A percentile compares a stretch with the other conserved stretches of the same genome.
Conservation (phyloP, 1,139 yeast genomes). For the Suhomyces bolitotheri region DNA sequence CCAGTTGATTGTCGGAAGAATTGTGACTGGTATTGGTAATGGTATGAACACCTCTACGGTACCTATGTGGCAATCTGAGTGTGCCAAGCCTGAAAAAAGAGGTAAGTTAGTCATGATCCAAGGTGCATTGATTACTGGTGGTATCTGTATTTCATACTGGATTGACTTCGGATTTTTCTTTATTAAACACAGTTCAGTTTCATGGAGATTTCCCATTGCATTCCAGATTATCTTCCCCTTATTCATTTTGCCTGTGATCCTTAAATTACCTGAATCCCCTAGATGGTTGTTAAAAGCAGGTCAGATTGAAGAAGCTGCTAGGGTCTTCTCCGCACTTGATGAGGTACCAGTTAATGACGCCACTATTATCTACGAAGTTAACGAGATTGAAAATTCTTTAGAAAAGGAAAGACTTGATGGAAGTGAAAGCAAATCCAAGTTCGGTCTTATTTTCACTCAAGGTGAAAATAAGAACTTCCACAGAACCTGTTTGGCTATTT, state of each 20-base stretch:
- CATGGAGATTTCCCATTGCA: constrained; percentile 51
- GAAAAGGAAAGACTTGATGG: constrained; percentile 24
- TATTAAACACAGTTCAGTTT: constrained; percentile 17
- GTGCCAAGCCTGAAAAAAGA: constrained; percentile 35
- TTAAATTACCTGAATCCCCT: constrained; percentile 25
- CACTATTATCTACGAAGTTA: constrained; percentile 29
- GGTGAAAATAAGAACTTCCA: constrained; percentile 49
- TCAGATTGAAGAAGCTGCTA: constrained; percentile 48
- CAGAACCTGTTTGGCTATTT: constrained; percentile 46
- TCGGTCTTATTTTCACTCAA: constrained; percentile 31
- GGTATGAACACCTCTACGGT: constrained; percentile 39
- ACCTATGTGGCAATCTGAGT: constrained; percentile 42
- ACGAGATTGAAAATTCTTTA: constrained; percentile 32
- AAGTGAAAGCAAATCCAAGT: constrained; percentile 24
- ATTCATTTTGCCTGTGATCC: constrained; percentile 15
- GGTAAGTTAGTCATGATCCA: constrained; percentile 37
- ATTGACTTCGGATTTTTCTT: constrained; percentile 46
- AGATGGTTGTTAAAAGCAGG: constrained; percentile 30
- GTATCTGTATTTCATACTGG: constrained; percentile 26
- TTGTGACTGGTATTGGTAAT: constrained; percentile 44
- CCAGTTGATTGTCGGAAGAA: constrained; percentile 41
- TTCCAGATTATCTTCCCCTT: constrained; percentile 44
- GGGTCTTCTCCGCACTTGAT: constrained; percentile 46
- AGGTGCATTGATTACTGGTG: constrained; percentile 35
- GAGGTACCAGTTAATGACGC: constrained; percentile 31